Evolutionary conservation across 2,329 filamentous ascomycete genomes (phyloP).

Genomic region (Nigrospora sphaerica): DNA sequence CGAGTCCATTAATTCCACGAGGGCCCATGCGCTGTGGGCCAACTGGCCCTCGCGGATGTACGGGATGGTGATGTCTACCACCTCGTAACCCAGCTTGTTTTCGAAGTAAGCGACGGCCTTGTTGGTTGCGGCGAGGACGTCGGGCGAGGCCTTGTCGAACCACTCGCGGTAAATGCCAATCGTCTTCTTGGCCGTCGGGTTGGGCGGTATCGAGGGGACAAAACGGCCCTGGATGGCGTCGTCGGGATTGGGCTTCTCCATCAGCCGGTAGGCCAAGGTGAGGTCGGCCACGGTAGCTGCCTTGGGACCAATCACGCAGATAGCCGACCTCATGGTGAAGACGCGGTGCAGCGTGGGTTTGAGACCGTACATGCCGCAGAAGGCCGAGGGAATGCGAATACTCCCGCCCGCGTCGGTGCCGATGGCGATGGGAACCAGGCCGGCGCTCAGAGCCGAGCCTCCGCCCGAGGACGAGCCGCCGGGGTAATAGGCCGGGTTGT

Average conservation of each 20-base stretch:
- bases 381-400: slow-evolving; percentile 65
- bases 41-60: slow-evolving; percentile 64
- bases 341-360: slow-evolving; percentile 72
- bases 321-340: slow-evolving; percentile 43
- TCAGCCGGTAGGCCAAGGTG: slow-evolving; percentile 72
- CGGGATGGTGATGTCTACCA: slow-evolving; percentile 58
- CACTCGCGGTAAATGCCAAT: slow-evolving; percentile 65
- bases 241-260: slow-evolving; percentile 63
- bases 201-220: slow-evolving; percentile 43
- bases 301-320: slow-evolving; percentile 66
- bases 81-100: slow-evolving; percentile 35
- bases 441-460: slow-evolving; percentile 61
- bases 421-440: slow-evolving; percentile 67
- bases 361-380: slow-evolving; percentile 75
- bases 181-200: slow-evolving; percentile 42
- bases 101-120: slow-evolving; percentile 47
- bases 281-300: slow-evolving; percentile 71
- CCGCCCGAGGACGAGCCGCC: slow-evolving; percentile 76
- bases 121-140: slow-evolving; percentile 56
- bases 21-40: slow-evolving; percentile 71
- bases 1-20: slow-evolving; percentile 57
- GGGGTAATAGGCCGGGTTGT: slow-evolving; percentile 69
- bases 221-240: slow-evolving; percentile 57
- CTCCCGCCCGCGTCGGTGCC: slow-evolving; percentile 73
- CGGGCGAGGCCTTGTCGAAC: slow-evolving; percentile 61